Conservation (phyloP, 148 eudicot species). For the Nepenthes mirabilis region DNA sequence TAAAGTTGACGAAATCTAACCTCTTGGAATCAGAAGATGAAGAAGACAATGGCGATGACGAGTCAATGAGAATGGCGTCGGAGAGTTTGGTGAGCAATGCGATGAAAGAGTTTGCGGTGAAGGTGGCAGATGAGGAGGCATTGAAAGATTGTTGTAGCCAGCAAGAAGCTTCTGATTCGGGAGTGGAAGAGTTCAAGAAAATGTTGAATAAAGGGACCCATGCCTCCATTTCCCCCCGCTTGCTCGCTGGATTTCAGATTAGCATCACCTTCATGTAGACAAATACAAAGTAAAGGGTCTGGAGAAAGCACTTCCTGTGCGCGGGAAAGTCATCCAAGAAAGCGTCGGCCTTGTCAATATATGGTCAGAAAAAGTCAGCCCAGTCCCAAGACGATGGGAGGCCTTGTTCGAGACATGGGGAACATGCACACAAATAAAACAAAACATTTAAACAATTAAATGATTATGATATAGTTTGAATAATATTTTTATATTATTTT, state of each 20-base stretch:
- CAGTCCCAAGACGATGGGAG: too few species aligned
- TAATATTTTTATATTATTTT: too few species aligned
- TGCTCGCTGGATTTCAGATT: neutral
- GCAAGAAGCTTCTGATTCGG: constrained; percentile 37
- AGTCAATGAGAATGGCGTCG: constrained; percentile 5
- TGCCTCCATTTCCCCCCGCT: constrained; percentile 20
- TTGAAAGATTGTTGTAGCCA: constrained; percentile 33
- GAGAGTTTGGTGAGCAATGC: constrained; percentile 20
- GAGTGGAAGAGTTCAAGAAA: constrained; percentile 31
- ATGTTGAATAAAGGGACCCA: constrained; percentile 38
- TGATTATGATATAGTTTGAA: too few species aligned
- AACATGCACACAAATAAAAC: too few species aligned
- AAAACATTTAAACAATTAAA: too few species aligned
- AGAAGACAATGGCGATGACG: constrained; percentile 10
- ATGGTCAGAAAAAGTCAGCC: too few species aligned
- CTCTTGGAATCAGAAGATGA: constrained; percentile 3
- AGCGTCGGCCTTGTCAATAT: too few species aligned
- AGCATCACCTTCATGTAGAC: neutral
- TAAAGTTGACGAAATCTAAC: too few species aligned
- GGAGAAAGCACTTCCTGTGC: too few species aligned
- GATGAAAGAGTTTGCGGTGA: constrained; percentile 33
- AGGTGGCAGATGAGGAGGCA: constrained; percentile 15
- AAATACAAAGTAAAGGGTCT: too few species aligned
- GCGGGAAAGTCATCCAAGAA: too few species aligned
- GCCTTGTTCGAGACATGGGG: too few species aligned